Evolutionary conservation across 2,329 filamentous ascomycete species (phyloP).

Genomic region (Monosporascus sp.): DNA sequence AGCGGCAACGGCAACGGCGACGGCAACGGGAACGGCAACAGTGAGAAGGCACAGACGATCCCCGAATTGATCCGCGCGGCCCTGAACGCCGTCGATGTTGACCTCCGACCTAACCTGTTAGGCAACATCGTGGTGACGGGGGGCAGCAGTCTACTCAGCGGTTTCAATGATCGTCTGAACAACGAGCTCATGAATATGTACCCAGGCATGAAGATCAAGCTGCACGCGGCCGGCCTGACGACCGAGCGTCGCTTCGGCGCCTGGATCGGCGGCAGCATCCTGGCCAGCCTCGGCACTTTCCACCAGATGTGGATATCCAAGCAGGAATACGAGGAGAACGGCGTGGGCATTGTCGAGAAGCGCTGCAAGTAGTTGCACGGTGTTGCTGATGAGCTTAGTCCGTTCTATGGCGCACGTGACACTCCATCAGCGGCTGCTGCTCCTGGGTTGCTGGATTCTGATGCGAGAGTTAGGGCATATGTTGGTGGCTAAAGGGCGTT

Average conservation of each 20-base stretch:
- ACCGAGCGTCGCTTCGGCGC: conserved; percentile 87
- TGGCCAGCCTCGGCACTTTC: conserved; percentile 92
- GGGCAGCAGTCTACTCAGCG: conserved; percentile 79
- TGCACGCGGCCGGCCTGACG: conserved; percentile 80
- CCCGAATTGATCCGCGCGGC: conserved; percentile 75
- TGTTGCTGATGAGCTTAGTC: too few relatives aligned
- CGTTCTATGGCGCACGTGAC: too few relatives aligned
- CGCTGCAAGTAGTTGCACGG: conserved; percentile 67
- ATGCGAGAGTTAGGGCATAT: neutral
- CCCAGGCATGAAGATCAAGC: conserved; percentile 79
- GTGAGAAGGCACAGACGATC: conserved; percentile 64
- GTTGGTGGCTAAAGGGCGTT: neutral
- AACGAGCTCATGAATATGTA: conserved; percentile 76
- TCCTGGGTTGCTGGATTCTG: neutral
- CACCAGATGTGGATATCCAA: conserved; percentile 99
- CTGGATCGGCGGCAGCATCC: conserved; percentile 95
- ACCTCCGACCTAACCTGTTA: conserved; percentile 76
- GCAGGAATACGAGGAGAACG: conserved; percentile 97
- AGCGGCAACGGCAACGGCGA: conserved; percentile 24
- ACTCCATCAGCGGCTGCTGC: too few relatives aligned
- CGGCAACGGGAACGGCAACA: conserved; percentile 33
- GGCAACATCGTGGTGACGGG: conserved; percentile 91
- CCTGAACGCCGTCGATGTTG: conserved; percentile 77
- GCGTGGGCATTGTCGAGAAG: conserved; percentile 86
- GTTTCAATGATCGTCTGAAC: conserved; percentile 86